phyloP scores from a whole-genome alignment of 495 filamentous ascomycete genomes.

The Aspergillus kassunensis region DNA sequence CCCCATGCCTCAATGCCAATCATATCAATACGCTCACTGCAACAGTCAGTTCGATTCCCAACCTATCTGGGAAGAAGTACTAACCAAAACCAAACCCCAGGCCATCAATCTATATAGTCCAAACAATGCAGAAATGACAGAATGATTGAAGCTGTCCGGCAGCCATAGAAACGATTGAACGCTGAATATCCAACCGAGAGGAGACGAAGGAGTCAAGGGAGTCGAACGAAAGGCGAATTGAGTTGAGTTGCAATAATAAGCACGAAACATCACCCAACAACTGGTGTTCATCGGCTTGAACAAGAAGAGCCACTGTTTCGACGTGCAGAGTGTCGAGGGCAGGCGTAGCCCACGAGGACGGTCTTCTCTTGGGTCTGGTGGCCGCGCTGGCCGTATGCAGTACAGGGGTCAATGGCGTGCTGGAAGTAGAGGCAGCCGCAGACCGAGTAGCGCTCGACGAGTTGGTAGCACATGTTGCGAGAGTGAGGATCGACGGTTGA shows the following conservation, averaged over 20 bases:
- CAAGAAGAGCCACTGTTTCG: neutral
- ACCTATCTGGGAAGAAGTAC: neutral
- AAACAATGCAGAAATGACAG: neutral
- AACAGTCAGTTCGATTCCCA: neutral
- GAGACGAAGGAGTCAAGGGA: no score
- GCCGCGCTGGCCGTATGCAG: conserved; percentile 64
- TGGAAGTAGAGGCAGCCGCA: conserved; percentile 80
- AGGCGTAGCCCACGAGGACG: conserved; percentile 77
- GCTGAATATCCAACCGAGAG: no score
- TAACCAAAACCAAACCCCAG: neutral
- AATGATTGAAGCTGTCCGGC: neutral
- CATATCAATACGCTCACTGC: neutral
- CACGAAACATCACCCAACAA: no score
- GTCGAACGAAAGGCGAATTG: no score
- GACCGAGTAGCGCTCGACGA: conserved; percentile 72
- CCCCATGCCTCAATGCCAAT: neutral
- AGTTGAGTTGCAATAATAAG: no score
- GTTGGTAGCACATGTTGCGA: conserved; percentile 66
- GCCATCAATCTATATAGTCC: neutral
- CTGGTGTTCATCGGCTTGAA: no score
- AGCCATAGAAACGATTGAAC: neutral
- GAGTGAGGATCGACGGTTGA: neutral
- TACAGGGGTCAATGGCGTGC: conserved; percentile 72
- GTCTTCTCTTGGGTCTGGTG: conserved; percentile 69
- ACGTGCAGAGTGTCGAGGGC: conserved; percentile 54